A percentile compares a stretch with the other conserved stretches of the same genome.
Evolutionary conservation across 345 rosid genomes (phyloP).

Genomic region (Rhodamnia rubescens): DNA sequence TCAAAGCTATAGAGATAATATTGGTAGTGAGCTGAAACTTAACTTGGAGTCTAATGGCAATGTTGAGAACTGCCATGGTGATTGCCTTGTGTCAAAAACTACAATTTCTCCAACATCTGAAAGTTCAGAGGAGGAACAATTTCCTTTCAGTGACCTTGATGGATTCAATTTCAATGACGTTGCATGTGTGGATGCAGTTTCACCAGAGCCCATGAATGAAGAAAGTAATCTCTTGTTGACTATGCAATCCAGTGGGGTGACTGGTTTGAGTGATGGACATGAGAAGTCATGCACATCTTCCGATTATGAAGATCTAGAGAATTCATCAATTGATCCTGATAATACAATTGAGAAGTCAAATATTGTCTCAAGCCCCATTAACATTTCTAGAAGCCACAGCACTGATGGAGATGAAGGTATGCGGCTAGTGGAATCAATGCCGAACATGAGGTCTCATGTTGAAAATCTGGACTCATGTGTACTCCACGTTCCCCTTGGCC

Average conservation of each 20-base stretch:
- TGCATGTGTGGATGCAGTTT: conserved; percentile 10
- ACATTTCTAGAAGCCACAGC: conserved; percentile 21
- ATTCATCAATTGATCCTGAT: conserved; percentile 12
- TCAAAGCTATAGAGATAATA: neutral
- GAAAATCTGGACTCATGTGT: conserved; percentile 14
- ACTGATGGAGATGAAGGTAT: conserved; percentile 17
- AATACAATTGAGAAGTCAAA: conserved; percentile 13
- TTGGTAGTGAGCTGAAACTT: neutral
- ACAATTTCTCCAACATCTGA: conserved; percentile 19
- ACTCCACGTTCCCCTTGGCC: conserved; percentile 31
- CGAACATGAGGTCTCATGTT: conserved; percentile 29
- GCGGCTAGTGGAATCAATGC: conserved; percentile 54
- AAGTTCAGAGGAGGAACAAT: conserved; percentile 62
- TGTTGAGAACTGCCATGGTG: conserved; percentile 8
- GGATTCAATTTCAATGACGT: conserved; percentile 18
- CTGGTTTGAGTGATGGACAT: neutral
- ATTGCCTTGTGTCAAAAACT: conserved; percentile 11
- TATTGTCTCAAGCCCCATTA: conserved; percentile 32
- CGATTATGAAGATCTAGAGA: conserved; percentile 7
- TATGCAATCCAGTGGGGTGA: conserved; percentile 5
- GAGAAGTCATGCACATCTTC: conserved; percentile 13
- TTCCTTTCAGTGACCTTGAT: conserved; percentile 56
- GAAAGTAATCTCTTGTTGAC: conserved; percentile 6
- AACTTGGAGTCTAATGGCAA: conserved; percentile 7
- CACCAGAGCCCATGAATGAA: conserved; percentile 11